These are phyloP conservation scores for Ambrosiella cleistominuta DNA, from an alignment of 2,329 filamentous ascomycete genomes.

Conservation along the genomic window DNA sequence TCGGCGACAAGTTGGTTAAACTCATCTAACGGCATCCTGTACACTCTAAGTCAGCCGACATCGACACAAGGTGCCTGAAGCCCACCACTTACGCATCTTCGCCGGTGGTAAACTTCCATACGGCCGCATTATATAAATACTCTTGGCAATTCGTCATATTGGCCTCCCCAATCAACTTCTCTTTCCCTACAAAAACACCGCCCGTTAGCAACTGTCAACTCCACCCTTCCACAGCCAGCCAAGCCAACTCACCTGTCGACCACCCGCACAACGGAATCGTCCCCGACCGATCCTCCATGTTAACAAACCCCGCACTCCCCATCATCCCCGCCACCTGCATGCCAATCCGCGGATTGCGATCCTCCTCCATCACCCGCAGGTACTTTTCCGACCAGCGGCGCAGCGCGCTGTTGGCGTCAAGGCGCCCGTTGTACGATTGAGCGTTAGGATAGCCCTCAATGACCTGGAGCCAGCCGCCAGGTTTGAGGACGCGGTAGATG, in stretches of 20 bases:
- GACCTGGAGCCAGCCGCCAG: constrained; percentile 74
- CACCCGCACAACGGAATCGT: constrained; percentile 52
- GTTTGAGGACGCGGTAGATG: constrained; percentile 52
- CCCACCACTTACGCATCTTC: constrained; percentile 20
- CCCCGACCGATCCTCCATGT: constrained; percentile 48
- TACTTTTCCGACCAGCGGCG: constrained; percentile 50
- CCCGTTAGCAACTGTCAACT: neutral
- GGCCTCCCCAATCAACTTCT: constrained; percentile 22
- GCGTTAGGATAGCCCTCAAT: constrained; percentile 74
- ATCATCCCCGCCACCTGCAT: constrained; percentile 42
- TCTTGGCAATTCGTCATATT: constrained; percentile 34
- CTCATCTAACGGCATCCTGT: constrained; percentile 39
- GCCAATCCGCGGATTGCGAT: constrained; percentile 50
- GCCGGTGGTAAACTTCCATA: constrained; percentile 14
- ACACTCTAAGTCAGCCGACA: neutral
- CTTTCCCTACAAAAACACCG: neutral
- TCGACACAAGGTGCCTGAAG: neutral
- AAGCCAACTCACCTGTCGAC: constrained; percentile 38
- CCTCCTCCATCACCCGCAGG: constrained; percentile 39
- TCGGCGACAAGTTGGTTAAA: constrained; percentile 39
- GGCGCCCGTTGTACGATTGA: constrained; percentile 60
- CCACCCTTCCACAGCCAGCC: neutral
- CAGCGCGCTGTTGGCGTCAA: constrained; percentile 27
- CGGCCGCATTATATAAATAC: constrained; percentile 1
- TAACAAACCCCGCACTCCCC: constrained; percentile 44